Evolutionary conservation across 768 basidiomycete species (phyloP).

Genomic region (Suillus sp.): DNA sequence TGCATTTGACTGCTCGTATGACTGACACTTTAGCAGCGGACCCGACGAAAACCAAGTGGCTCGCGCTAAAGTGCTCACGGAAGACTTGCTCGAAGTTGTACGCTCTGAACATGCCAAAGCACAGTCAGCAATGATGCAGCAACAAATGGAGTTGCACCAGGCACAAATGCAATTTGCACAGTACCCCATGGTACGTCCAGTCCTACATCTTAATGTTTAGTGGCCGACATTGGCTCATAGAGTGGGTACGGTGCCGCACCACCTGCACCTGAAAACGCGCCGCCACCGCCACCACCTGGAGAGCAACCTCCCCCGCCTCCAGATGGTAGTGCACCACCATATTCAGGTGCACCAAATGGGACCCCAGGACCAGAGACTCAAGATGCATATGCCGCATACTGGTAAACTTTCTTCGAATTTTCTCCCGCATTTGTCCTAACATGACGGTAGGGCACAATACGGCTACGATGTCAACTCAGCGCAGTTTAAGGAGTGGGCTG

Average conservation of each 20-base stretch:
- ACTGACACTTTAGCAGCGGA: slow-evolving; percentile 41
- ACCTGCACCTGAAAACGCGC: slow-evolving; percentile 36
- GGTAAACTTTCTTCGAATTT: slow-evolving; percentile 41
- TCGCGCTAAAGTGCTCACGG: slow-evolving; percentile 83
- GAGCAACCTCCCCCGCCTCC: slow-evolving; percentile 59
- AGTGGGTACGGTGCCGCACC: slow-evolving; percentile 41
- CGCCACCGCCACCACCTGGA: slow-evolving; percentile 51
- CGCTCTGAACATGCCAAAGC: slow-evolving; percentile 86
- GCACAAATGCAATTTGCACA: slow-evolving; percentile 81
- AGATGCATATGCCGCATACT: slow-evolving; percentile 63
- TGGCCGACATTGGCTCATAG: slow-evolving; percentile 20
- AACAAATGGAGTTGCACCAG: slow-evolving; percentile 87
- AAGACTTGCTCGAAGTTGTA: slow-evolving; percentile 90
- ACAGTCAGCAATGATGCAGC: slow-evolving; percentile 58
- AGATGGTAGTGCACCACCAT: slow-evolving; percentile 45
- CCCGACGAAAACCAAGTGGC: slow-evolving; percentile 88
- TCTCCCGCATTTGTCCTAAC: slow-evolving; percentile 5
- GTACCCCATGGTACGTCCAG: slow-evolving; percentile 54
- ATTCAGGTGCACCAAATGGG: slow-evolving; percentile 46
- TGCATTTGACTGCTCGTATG: slow-evolving; percentile 22
- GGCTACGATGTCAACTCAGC: slow-evolving; percentile 85
- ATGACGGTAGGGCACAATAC: slow-evolving; percentile 66
- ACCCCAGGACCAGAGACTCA: slow-evolving; percentile 5
- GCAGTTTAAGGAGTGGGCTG: slow-evolving; percentile 82
- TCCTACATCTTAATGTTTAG: slow-evolving; percentile 7